Evolutionary conservation across 257 asterid genomes (phyloP).

Genomic region (Scutellaria baicalensis): DNA sequence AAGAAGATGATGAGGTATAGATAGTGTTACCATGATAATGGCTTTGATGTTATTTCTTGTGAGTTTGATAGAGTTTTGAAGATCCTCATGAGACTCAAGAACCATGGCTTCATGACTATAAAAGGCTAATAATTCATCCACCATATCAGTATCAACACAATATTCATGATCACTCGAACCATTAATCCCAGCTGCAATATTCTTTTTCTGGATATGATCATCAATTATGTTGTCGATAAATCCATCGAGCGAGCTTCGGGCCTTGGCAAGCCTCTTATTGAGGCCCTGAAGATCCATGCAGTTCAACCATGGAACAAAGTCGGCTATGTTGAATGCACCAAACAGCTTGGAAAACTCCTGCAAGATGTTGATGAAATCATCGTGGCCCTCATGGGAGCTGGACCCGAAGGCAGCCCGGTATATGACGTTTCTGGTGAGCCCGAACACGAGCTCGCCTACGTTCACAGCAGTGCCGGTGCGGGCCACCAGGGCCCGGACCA

Average conservation of each 20-base stretch:
- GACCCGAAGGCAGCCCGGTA: conserved; percentile 84
- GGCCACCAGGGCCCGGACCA: conserved; percentile 28
- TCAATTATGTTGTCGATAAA: conserved; percentile 65
- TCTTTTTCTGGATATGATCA: conserved; percentile 45
- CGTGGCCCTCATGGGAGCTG: conserved; percentile 54
- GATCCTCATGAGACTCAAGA: conserved; percentile 38
- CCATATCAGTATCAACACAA: conserved; percentile 62
- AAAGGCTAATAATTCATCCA: conserved; percentile 68
- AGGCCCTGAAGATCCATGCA: conserved; percentile 62
- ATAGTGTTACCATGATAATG: conserved; percentile 60
- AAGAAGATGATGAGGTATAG: not conserved
- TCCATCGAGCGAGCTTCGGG: conserved; percentile 70
- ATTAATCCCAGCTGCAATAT: not conserved
- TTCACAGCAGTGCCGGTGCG: conserved; percentile 35
- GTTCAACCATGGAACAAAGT: conserved; percentile 56
- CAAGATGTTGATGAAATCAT: conserved; percentile 49
- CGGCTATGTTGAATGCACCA: conserved; percentile 69
- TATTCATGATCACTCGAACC: not conserved
- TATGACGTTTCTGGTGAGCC: conserved; percentile 51
- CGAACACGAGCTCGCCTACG: conserved; percentile 73
- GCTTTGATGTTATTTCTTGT: conserved; percentile 73
- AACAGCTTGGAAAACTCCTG: conserved; percentile 78
- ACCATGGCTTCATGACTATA: conserved; percentile 38
- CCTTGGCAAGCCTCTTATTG: conserved; percentile 36
- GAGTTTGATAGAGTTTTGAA: conserved; percentile 46